Conservation (phyloP, 2,329 filamentous ascomycete species). For the Hypoxylon sp. region DNA sequence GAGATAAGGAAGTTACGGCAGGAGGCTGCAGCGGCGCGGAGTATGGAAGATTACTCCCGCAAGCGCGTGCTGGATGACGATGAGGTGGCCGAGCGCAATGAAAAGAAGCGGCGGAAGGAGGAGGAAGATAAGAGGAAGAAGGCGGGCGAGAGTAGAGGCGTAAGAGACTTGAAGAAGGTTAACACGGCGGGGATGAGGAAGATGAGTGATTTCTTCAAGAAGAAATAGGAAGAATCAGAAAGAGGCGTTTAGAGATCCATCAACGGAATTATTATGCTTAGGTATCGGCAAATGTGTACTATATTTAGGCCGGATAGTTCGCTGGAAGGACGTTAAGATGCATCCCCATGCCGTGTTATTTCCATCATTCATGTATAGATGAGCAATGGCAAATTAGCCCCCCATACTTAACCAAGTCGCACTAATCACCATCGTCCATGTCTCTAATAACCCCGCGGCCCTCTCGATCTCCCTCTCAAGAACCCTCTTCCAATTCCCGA, state of each 20-base stretch:
- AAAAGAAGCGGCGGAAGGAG: slow-evolving; percentile 88
- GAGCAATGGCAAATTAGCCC: slow-evolving; percentile 4
- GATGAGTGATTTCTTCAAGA: slow-evolving; percentile 93
- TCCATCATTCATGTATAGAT: slow-evolving; percentile 30
- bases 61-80: slow-evolving; percentile 79
- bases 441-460: slow-evolving; percentile 57
- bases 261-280: neutral
- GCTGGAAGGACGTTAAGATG: slow-evolving; percentile 2
- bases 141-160: slow-evolving; percentile 78
- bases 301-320: slow-evolving; percentile 15
- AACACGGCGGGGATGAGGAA: slow-evolving; percentile 97
- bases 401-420: neutral
- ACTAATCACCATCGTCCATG: neutral
- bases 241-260: slow-evolving; percentile 1
- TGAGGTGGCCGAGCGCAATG: slow-evolving; percentile 73
- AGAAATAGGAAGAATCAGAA: slow-evolving; percentile 60
- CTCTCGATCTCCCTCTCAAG: slow-evolving; percentile 70
- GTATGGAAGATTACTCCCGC: slow-evolving; percentile 77
- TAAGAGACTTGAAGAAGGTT: slow-evolving; percentile 88
- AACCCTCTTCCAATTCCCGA: slow-evolving; percentile 64
- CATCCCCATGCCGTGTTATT: slow-evolving; percentile 8
- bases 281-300: slow-evolving; percentile 8
- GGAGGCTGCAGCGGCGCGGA: slow-evolving; percentile 78
- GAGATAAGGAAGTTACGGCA: slow-evolving; percentile 77
- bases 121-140: slow-evolving; percentile 92